Evolutionary conservation across 371 early-diverging fungal species (phyloP), one percentile per base, ranked within the genome.

Genomic region (Apophysomyces ossiformis): DNA sequence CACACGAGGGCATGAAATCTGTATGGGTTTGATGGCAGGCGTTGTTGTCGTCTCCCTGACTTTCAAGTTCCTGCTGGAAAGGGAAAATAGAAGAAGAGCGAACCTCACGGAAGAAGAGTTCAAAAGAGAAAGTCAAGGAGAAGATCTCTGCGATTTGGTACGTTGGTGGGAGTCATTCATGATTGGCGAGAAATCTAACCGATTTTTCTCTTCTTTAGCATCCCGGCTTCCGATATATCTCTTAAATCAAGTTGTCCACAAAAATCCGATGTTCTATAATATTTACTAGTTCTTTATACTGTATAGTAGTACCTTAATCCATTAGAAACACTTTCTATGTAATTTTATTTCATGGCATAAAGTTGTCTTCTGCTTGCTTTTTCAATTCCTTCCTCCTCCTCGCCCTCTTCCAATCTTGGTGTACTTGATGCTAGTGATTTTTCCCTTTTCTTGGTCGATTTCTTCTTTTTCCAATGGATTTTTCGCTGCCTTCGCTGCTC

Each of bases 21-120:
- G 83, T 50, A 67, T 72, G 7, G 66, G 65, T 15, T 68, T 88
- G 47, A 74, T 88, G 81, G 68, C 68, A 18, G 68, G 73, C 43
- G 78, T 69, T 8, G 70, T 77, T 5, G 13, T 82, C 2, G 65
- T 82, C 7, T 78, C 80, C 7, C 21, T 81, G 18, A 16, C 69
- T 8, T 82, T 80, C 71, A 85, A 88, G 58, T 80, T 54, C 37
- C 36, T 73, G 11, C 63, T 84, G 61, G 63, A 68, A 12, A 76
- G 78, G 15, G 84, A 85, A 69, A 88, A 88, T 68, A 75, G 64
- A 26, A 79, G 85, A 38, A 73, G 88, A 36, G 84, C 83, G n/a
- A 81, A 78, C 45, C 69, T 88, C 65, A 77, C 85, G 0, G 78
- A 77, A 4, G 88, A 88, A 64, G 77, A 85, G 65, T 79, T 68